phyloP scores from a whole-genome alignment of 2,329 filamentous ascomycete species.

The Alternaria burnsii region DNA sequence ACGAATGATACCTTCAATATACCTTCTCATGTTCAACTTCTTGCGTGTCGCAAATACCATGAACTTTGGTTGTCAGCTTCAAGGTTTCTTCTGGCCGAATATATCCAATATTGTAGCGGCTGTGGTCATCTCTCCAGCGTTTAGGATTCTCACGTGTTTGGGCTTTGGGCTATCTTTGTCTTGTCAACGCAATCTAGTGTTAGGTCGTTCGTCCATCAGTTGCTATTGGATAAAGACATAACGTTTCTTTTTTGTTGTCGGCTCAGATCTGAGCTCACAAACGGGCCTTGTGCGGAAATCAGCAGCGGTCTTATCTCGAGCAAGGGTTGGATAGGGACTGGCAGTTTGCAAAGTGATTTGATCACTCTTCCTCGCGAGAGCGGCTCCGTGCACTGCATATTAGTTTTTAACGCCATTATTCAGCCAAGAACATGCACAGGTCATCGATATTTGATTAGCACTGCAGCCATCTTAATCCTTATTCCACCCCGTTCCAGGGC shows the following conservation, averaged over 20 bases:
- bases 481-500: not conserved
- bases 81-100: not conserved
- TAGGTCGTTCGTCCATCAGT: not conserved
- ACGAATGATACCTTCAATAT: constrained; percentile 1
- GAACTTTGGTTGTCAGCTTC: not conserved
- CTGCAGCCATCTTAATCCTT: not conserved
- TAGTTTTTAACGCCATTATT: not conserved
- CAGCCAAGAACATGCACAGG: not conserved
- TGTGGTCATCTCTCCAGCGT: not conserved
- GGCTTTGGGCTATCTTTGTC: not conserved
- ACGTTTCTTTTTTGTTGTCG: not conserved
- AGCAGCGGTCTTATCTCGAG: not conserved
- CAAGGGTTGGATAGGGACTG: not conserved
- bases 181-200: not conserved
- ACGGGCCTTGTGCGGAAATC: not conserved
- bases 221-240: not conserved
- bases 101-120: not conserved
- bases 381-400: not conserved
- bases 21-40: not conserved
- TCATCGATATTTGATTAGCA: not conserved
- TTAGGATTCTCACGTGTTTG: not conserved
- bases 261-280: not conserved
- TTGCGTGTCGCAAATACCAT: not conserved
- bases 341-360: not conserved
- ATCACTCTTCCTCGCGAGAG: not conserved